phyloP scores from a whole-genome alignment of 139 green algal genomes.

The Medakamo hakoo region DNA sequence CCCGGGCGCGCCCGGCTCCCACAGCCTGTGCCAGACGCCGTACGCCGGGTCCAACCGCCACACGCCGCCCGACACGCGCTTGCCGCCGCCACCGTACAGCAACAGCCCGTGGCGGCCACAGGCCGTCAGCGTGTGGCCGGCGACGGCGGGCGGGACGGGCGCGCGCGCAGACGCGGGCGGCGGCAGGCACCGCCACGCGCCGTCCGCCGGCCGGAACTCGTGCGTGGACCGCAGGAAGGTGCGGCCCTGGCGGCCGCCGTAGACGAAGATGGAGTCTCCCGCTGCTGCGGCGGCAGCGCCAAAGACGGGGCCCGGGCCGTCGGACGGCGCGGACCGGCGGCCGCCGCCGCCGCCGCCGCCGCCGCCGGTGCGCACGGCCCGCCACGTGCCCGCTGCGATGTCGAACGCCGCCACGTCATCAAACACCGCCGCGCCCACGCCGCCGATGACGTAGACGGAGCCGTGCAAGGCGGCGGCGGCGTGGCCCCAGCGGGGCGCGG shows the following conservation, averaged over 20 bases:
- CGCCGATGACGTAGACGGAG: slow-evolving; percentile 8
- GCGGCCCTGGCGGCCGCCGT: background rate
- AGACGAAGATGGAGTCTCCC: background rate
- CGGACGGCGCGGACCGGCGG: background rate
- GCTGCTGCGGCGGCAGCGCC: too few species aligned
- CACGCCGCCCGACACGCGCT: background rate
- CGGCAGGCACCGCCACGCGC: slow-evolving; percentile 2
- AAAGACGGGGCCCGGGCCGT: background rate
- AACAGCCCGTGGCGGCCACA: slow-evolving; percentile 10
- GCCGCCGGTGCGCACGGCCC: background rate
- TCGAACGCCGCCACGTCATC: background rate
- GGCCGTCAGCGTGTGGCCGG: slow-evolving; percentile 5
- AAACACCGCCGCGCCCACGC: slow-evolving; percentile 1
- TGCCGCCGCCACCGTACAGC: slow-evolving; percentile 11
- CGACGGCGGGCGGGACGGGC: slow-evolving; percentile 2
- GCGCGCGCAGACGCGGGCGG: background rate
- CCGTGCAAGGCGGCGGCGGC: slow-evolving; percentile 5
- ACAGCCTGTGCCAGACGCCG: background rate
- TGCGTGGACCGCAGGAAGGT: background rate
- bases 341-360: too few species aligned
- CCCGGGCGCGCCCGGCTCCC: background rate
- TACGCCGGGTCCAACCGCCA: background rate
- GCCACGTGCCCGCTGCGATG: background rate
- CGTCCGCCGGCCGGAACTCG: background rate
- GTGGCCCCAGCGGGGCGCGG: slow-evolving; percentile 8